Percentiles rank a stretch among this genome's conserved stretches.
These are phyloP conservation scores for Mucor indicus DNA, from an alignment of 371 early-diverging fungal species.

Conservation along the genomic window DNA sequence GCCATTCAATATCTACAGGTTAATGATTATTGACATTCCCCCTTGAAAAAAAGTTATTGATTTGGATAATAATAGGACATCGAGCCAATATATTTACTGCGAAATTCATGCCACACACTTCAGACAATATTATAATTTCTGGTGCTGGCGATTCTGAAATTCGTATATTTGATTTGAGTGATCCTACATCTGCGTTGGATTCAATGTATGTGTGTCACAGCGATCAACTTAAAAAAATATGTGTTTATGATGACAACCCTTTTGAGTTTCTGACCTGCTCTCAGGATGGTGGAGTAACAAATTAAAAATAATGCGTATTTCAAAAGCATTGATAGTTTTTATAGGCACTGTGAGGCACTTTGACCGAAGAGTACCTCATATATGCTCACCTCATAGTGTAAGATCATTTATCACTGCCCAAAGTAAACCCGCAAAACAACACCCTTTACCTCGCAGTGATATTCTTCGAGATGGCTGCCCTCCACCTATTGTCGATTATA, in stretches of 20 bases:
- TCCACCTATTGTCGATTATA: slow-evolving; percentile 50
- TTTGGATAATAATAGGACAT: slow-evolving; percentile 48
- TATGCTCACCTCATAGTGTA: slow-evolving; percentile 26
- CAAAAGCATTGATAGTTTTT: neutral
- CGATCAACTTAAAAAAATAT: slow-evolving; percentile 56
- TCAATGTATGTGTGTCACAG: slow-evolving; percentile 52
- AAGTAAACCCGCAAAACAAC: slow-evolving; percentile 17
- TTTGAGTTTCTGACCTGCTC: slow-evolving; percentile 60
- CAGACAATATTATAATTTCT: slow-evolving; percentile 58
- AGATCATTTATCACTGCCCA: slow-evolving; percentile 24
- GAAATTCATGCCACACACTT: slow-evolving; percentile 65
- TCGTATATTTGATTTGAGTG: slow-evolving; percentile 55
- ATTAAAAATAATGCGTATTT: no score
- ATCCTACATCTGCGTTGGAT: slow-evolving; percentile 7
- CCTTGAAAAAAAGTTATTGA: neutral
- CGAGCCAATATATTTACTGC: slow-evolving; percentile 75
- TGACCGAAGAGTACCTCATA: slow-evolving; percentile 54
- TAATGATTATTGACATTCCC: neutral
- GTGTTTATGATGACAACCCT: slow-evolving; percentile 43
- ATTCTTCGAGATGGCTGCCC: slow-evolving; percentile 30
- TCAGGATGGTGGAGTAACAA: slow-evolving; percentile 53
- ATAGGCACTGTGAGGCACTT: slow-evolving; percentile 61
- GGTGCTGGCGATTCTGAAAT: slow-evolving; percentile 71
- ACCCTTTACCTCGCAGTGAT: slow-evolving; percentile 10
- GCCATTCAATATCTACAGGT: slow-evolving; percentile 16